phyloP scores from a whole-genome alignment of 2,329 filamentous ascomycete species.

The Fusarium nanum region DNA sequence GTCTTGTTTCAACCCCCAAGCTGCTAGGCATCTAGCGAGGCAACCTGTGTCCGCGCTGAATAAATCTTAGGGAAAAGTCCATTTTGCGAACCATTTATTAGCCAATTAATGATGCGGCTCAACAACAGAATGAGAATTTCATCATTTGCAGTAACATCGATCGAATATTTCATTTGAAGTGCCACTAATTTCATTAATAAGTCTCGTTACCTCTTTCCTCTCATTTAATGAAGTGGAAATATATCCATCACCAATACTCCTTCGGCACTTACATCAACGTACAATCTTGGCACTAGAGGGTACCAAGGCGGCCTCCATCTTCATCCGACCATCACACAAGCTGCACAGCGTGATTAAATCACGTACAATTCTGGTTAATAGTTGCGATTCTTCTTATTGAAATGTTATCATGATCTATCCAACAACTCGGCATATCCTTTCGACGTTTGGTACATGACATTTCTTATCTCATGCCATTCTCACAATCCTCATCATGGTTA shows the following conservation, averaged over 20 bases:
- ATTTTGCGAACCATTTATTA: slow-evolving; percentile 30
- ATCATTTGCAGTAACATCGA: background rate
- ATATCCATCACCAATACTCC: background rate
- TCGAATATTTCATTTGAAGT: background rate
- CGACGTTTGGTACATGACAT: background rate
- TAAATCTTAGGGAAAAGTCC: background rate
- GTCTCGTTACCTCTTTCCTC: background rate
- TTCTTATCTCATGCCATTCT: background rate
- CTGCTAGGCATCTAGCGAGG: slow-evolving; percentile 33
- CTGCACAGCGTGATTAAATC: background rate
- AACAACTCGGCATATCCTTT: background rate
- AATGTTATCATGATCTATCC: background rate
- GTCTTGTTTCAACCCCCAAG: slow-evolving; percentile 34
- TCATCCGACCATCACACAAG: background rate
- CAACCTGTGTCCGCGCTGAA: slow-evolving; percentile 28
- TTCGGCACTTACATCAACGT: background rate
- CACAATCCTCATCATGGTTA: background rate
- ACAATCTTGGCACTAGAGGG: background rate
- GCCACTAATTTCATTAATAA: background rate
- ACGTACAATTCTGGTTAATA: background rate
- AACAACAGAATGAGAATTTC: slow-evolving; percentile 3
- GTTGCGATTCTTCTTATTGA: background rate
- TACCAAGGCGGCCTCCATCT: background rate
- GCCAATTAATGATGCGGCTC: slow-evolving; percentile 24
- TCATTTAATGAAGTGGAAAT: background rate